Base-by-base conservation (phyloP, 139 green algal species). In the Astrephomene gubernaculifera region DNA sequence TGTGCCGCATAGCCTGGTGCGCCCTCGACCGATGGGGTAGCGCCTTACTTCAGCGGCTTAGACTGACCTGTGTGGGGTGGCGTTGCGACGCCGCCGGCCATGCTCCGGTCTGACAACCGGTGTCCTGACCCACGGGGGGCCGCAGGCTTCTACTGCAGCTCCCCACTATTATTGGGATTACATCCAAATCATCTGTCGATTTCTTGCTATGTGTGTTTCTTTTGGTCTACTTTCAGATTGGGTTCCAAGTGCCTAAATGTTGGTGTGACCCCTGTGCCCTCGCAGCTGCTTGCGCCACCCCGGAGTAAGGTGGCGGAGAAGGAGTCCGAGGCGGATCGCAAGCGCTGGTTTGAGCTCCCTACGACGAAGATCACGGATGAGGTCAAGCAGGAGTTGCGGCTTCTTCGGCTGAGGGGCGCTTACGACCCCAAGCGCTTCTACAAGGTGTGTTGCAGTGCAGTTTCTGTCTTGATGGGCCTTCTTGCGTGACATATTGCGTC, bases 401-500 rank as follows among this genome's bases (percentile, higher is more conserved):
- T 97, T 86, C 88, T 98, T 70, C 89, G 93, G 83, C 89, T 98
- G 80, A 88, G 96, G 27, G 88, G 91, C 25, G 92, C 94, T 1
- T 93, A 95, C 52, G 96, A 98, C 86, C 93, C 96, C 65, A 98
- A 98, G 91, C 92, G 96, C 54, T 97, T 97, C 87, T 98, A 98
- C 92, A 96, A 95, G 86, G 81, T 72, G 39, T 86, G 75, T 1
- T 17, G 49, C 49, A 57, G 49, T 57, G 49, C 49, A 57, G 49
- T 25, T n/a, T n/a, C n/a, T n/a, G n/a, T n/a, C n/a, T n/a, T n/a
- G n/a, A n/a, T n/a, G n/a, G n/a, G n/a, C n/a, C n/a, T n/a, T n/a
- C n/a, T n/a, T n/a, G n/a, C n/a, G n/a, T n/a, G n/a, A n/a, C n/a
- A n/a, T n/a, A n/a, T n/a, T n/a, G n/a, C n/a, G n/a, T n/a, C n/a